Conservation (phyloP, 129 eudicot species). For the Centrapalus pauciflorus region DNA sequence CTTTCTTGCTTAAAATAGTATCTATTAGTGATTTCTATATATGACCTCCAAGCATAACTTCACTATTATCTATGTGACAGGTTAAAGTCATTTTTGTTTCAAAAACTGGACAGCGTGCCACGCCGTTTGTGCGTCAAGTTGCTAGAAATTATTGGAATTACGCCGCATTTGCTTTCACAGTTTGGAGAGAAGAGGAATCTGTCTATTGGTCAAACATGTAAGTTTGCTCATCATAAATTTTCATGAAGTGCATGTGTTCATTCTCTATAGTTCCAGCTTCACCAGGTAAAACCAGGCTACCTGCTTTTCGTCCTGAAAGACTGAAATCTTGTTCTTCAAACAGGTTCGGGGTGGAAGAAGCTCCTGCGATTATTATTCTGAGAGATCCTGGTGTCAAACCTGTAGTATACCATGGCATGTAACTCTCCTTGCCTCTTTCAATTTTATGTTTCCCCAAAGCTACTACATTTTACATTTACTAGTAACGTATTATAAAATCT, state of each 20-base stretch:
- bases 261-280: slow-evolving; percentile 28
- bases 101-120: slow-evolving; percentile 90
- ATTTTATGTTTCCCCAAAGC: background rate
- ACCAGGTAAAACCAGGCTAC: slow-evolving; percentile 33
- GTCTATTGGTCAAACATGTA: slow-evolving; percentile 84
- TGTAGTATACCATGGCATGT: slow-evolving; percentile 76
- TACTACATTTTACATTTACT: background rate
- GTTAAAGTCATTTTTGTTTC: slow-evolving; percentile 85
- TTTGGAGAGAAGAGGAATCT: slow-evolving; percentile 82
- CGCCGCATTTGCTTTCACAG: slow-evolving; percentile 70
- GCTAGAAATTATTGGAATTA: slow-evolving; percentile 66
- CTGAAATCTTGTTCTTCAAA: slow-evolving; percentile 11
- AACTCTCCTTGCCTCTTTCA: background rate
- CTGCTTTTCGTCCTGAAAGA: background rate
- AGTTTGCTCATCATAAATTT: slow-evolving; percentile 23
- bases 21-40: slow-evolving; percentile 4
- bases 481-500: slow-evolving; percentile 10
- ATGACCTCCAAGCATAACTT: too few relatives aligned
- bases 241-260: background rate
- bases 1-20: background rate
- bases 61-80: too few relatives aligned
- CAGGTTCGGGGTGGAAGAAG: slow-evolving; percentile 94
- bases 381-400: slow-evolving; percentile 94
- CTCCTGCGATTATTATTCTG: slow-evolving; percentile 83
- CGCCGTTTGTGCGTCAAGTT: slow-evolving; percentile 81